Evolutionary conservation across 495 filamentous ascomycete genomes (phyloP), one percentile per base, ranked within the genome.

Genomic region (Rusavskia elegans): DNA sequence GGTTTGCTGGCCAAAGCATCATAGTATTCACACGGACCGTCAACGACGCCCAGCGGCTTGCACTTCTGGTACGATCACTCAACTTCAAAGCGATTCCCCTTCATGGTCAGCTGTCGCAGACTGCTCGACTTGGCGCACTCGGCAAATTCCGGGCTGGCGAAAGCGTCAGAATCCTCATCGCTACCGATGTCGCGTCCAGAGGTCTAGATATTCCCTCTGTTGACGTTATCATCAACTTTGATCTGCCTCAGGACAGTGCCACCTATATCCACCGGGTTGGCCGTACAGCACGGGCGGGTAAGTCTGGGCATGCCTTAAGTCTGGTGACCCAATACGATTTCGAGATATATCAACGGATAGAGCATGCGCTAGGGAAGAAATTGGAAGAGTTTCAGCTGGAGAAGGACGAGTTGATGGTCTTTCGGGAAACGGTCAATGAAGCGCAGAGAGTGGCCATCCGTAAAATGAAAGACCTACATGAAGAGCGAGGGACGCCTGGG

Each of bases 201-300:
- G 92, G 92, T 71, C 74, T 98, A 8, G 92, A 98, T 77, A 94
- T 97, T 53, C 89, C 90, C 20, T 80, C 79, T 44, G 92, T 98
- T 3, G 89, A 95, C 55, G 66, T 88, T 0, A 88, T 98, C 3
- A 58, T 98, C 49, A 95, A 96, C 64, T 85, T 79, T 54, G 90
- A 96, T 61, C 68, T 95, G 8, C 85, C 87, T 0, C 71, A 72
- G 14, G 86, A 90, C 55, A 83, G 79, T 60, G 92, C 95, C 65
- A 95, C 87, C 0, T 98, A 96, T 59, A 85, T 98, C 49, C 92
- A 98, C 63, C 81, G 92, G 39, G 90, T 96, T 2, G 92, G 92
- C 7, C 83, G 92, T 54, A 98, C 92, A 0, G 92, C 92, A 0
- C 76, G 92, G 65, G 90, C 92, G 0, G 90, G 90, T 14, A 86